Percentiles rank a stretch among this genome's conserved stretches.
Evolutionary conservation across 768 basidiomycete species (phyloP).

Genomic region (Melanogaster broomeanus): DNA sequence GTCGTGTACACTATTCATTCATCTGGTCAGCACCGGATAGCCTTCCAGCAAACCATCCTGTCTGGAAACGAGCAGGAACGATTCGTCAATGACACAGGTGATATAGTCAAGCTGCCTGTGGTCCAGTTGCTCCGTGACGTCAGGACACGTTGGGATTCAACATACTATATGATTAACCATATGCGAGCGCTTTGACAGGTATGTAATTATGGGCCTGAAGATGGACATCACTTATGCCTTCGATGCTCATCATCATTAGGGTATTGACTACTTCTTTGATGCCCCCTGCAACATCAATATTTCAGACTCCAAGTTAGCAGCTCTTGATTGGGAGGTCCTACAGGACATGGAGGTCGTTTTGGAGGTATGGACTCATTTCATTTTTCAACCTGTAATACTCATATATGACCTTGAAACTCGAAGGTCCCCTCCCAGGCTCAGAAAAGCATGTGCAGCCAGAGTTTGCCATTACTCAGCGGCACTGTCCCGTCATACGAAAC

Average conservation of each 20-base stretch:
- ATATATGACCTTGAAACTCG: background rate
- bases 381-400: background rate
- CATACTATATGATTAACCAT: constrained; percentile 35
- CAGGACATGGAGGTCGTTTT: constrained; percentile 11
- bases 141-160: constrained; percentile 40
- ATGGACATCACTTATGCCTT: background rate
- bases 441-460: constrained; percentile 2
- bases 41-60: background rate
- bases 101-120: background rate
- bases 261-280: background rate
- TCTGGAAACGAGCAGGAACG: constrained; percentile 2
- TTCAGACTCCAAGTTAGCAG: background rate
- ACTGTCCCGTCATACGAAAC: background rate
- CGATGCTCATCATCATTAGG: background rate
- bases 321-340: constrained; percentile 2
- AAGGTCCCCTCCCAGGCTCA: constrained; percentile 1
- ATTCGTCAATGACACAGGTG: background rate
- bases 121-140: constrained; percentile 30
- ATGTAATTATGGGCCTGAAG: background rate
- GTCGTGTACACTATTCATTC: background rate
- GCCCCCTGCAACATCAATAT: background rate
- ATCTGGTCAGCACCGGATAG: background rate
- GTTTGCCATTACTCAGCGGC: background rate
- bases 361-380: background rate
- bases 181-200: constrained; percentile 1